Conservation (phyloP, 768 basidiomycete species). For the Arthromyces matolae region DNA sequence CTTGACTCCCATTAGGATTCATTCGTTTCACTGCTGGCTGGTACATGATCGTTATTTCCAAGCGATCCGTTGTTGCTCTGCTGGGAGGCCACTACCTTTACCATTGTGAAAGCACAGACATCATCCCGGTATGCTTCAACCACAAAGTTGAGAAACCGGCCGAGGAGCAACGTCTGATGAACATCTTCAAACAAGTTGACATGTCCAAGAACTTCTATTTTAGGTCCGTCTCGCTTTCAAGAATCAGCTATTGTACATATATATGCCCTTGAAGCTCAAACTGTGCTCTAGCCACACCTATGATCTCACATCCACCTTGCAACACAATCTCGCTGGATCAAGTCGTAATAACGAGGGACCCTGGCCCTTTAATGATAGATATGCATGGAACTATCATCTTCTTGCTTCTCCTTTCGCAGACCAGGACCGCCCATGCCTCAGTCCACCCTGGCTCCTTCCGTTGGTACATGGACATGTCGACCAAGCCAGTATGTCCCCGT, state of each 20-base stretch:
- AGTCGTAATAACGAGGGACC: slow-evolving; percentile 38
- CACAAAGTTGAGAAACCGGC: slow-evolving; percentile 84
- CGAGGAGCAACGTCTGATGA: slow-evolving; percentile 86
- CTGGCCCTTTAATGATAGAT: slow-evolving; percentile 81
- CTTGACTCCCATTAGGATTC: slow-evolving; percentile 80
- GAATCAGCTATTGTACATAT: background rate
- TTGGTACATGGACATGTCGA: slow-evolving; percentile 96
- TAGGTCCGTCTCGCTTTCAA: slow-evolving; percentile 46
- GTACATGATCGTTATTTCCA: slow-evolving; percentile 90
- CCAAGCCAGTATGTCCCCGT: slow-evolving; percentile 80
- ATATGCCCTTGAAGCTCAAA: background rate
- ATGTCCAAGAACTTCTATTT: slow-evolving; percentile 99
- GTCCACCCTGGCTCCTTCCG: slow-evolving; percentile 83
- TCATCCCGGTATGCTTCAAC: slow-evolving; percentile 70
- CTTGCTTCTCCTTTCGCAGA: slow-evolving; percentile 63
- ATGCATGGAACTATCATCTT: slow-evolving; percentile 94
- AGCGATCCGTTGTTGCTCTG: slow-evolving; percentile 88
- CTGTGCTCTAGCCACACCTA: slow-evolving; percentile 82
- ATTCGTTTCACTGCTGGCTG: slow-evolving; percentile 92
- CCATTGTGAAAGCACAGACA: slow-evolving; percentile 90
- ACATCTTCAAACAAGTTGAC: slow-evolving; percentile 93
- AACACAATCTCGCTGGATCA: slow-evolving; percentile 78
- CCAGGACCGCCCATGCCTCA: slow-evolving; percentile 35
- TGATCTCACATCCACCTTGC: slow-evolving; percentile 93
- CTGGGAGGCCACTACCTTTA: slow-evolving; percentile 95